Base-by-base conservation (phyloP, 2,329 filamentous ascomycete species). In the Paraphoma sp. region DNA sequence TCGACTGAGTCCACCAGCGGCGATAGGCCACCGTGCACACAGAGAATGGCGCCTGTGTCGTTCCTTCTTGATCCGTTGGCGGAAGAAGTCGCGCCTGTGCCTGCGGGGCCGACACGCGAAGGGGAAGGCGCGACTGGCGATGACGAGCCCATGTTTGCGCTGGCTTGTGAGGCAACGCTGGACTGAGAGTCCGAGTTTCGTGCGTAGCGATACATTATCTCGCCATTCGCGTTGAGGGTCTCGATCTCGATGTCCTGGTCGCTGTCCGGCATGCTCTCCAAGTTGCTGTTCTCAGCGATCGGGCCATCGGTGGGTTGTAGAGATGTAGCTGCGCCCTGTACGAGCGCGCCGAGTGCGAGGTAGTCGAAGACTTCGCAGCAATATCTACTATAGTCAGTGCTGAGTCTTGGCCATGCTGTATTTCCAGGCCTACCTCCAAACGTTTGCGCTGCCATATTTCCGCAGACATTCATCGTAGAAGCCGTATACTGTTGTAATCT, bases 301-400 rank as follows among this genome's bases (percentile, higher is more conserved):
- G 77, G 78, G 77, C 65, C 90, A 76, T 63, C 84, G 77, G 83
- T 89, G 80, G 77, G 91, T 83, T 80, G 81, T 36, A 90, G 80
- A 23, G 85, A 83, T 6, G 86, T 86, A 43, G 86, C 84, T 28
- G 95, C 93, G 63, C 95, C 95, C n/a, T 97, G 86, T 6, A 95
- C 91, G 63, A 97, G 88, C 45, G 93, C 93, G 50, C 92, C 93
- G 5, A 97, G 86, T 5, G 93, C 92, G 18, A 99, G 87, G 76
- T 97, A 98, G 79, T 99, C 94, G 74, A 99, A 99, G 4, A 98
- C 91, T 70, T 99, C 95, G 79, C 93, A 97, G 81, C 93, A 99
- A 74, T 97, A 82, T 64, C 78, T 78, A 54, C 6, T 11, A 11
- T 0, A 30, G 4, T 63, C 43, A 61, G 57, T 10, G 6, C 31